phyloP scores from a whole-genome alignment of 2,329 filamentous ascomycete species.

The Westerdykella ornata region DNA sequence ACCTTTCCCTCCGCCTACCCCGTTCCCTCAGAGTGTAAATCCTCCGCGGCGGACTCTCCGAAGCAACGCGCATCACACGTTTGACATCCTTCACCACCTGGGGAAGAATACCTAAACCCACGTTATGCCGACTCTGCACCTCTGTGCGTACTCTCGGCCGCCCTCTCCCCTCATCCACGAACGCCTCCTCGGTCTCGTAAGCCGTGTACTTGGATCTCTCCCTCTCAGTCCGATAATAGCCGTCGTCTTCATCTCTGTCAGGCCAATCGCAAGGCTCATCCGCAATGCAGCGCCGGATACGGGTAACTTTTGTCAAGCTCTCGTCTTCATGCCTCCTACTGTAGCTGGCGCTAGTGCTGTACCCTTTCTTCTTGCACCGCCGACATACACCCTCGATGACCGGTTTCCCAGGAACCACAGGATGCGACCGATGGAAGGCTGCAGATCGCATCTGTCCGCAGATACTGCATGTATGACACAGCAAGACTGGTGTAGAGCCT shows the following conservation, averaged over 20 bases:
- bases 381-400: slow-evolving; percentile 22
- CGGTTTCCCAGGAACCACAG: slow-evolving; percentile 29
- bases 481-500: slow-evolving; percentile 12
- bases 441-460: slow-evolving; percentile 31
- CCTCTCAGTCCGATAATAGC: slow-evolving; percentile 18
- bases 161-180: slow-evolving; percentile 9
- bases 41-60: slow-evolving; percentile 3
- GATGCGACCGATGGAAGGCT: slow-evolving; percentile 31
- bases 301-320: slow-evolving; percentile 13
- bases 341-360: slow-evolving; percentile 1
- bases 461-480: slow-evolving; percentile 32
- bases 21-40: neutral
- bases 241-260: slow-evolving; percentile 9
- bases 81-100: slow-evolving; percentile 8
- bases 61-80: slow-evolving; percentile 8
- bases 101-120: slow-evolving; percentile 23
- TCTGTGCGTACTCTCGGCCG: neutral
- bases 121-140: slow-evolving; percentile 13
- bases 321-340: slow-evolving; percentile 10
- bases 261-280: slow-evolving; percentile 26
- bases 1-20: neutral
- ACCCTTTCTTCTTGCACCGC: slow-evolving; percentile 25
- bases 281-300: slow-evolving; percentile 16
- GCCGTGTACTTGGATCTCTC: slow-evolving; percentile 10
- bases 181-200: slow-evolving; percentile 14